These are phyloP conservation scores for Irpex sp. DNA, from an alignment of 1,284 basidiomycete species.

Conservation along the genomic window DNA sequence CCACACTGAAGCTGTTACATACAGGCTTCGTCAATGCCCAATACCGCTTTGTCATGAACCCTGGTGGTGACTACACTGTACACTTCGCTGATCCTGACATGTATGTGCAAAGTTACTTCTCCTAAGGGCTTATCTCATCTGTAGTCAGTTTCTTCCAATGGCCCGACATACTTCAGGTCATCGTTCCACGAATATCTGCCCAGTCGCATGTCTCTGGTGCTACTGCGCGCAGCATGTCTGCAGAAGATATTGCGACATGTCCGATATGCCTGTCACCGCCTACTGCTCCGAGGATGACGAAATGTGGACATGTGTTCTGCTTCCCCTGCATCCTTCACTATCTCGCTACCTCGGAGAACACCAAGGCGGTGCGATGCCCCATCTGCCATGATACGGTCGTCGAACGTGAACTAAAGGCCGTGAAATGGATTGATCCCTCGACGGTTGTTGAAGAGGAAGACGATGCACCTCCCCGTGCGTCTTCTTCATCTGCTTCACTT, in stretches of 20 bases:
- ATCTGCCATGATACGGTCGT: slow-evolving; percentile 95
- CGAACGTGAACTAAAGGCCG: slow-evolving; percentile 88
- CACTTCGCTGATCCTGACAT: slow-evolving; percentile 96
- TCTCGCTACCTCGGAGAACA: slow-evolving; percentile 76
- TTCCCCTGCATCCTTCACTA: slow-evolving; percentile 93
- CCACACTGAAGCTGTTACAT: slow-evolving; percentile 4
- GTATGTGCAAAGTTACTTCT: slow-evolving; percentile 41
- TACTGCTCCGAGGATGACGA: slow-evolving; percentile 92
- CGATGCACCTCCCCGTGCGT: slow-evolving; percentile 28
- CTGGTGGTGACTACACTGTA: slow-evolving; percentile 87
- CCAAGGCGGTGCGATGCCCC: slow-evolving; percentile 87
- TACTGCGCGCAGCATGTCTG: slow-evolving; percentile 33
- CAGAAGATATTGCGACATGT: slow-evolving; percentile 74
- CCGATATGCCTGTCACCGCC: slow-evolving; percentile 95
- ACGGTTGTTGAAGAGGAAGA: slow-evolving; percentile 37
- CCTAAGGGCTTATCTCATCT: slow-evolving; percentile 11
- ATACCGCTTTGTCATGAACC: slow-evolving; percentile 92
- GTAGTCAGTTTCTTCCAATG: slow-evolving; percentile 81
- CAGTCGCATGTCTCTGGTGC: slow-evolving; percentile 49
- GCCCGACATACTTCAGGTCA: slow-evolving; percentile 94
- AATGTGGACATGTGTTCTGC: slow-evolving; percentile 95
- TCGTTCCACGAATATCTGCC: slow-evolving; percentile 79
- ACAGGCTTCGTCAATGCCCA: slow-evolving; percentile 90
- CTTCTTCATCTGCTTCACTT: slow-evolving; percentile 42
- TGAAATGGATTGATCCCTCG: slow-evolving; percentile 72